Evolutionary conservation across 2,329 filamentous ascomycete genomes (phyloP).

Genomic region (Pseudohalonectria lignicola): DNA sequence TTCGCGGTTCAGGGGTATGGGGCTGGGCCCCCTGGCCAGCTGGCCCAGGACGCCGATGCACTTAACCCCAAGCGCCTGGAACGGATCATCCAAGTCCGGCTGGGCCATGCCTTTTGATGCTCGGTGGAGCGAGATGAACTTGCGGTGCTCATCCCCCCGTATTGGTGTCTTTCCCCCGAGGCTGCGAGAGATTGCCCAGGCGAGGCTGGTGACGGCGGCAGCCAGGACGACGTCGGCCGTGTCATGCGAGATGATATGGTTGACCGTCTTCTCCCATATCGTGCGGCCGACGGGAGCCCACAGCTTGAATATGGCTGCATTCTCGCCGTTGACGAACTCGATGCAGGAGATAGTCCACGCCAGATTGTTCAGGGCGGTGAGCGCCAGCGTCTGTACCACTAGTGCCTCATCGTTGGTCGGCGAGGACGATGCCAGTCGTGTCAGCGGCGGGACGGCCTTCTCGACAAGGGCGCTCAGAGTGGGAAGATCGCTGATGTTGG

Average conservation of each 20-base stretch:
- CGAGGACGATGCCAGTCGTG: conserved; percentile 31
- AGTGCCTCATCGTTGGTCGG: conserved; percentile 28
- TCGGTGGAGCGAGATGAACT: conserved; percentile 55
- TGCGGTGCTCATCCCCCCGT: conserved; percentile 42
- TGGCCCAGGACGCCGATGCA: conserved; percentile 56
- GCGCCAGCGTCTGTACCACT: conserved; percentile 38
- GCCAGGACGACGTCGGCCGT: conserved; percentile 51
- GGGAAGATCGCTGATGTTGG: conserved; percentile 38
- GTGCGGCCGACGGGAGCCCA: conserved; percentile 43
- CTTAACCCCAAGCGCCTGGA: conserved; percentile 53
- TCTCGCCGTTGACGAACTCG: conserved; percentile 44
- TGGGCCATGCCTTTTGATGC: conserved; percentile 33
- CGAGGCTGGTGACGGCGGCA: conserved; percentile 51
- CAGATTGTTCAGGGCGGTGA: conserved; percentile 56
- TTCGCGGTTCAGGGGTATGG: conserved; percentile 44
- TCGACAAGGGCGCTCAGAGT: conserved; percentile 37
- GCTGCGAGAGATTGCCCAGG: conserved; percentile 52
- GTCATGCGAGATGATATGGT: conserved; percentile 46
- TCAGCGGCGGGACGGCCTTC: conserved; percentile 34
- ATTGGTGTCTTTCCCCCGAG: conserved; percentile 38
- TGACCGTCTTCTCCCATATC: conserved; percentile 48
- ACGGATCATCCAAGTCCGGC: conserved; percentile 35
- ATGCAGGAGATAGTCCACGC: conserved; percentile 54
- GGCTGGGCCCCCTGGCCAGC: conserved; percentile 44
- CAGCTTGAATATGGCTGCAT: conserved; percentile 35